Evolutionary conservation across 805 yeast genomes (phyloP).

Genomic region (Candida rishiriensis): DNA sequence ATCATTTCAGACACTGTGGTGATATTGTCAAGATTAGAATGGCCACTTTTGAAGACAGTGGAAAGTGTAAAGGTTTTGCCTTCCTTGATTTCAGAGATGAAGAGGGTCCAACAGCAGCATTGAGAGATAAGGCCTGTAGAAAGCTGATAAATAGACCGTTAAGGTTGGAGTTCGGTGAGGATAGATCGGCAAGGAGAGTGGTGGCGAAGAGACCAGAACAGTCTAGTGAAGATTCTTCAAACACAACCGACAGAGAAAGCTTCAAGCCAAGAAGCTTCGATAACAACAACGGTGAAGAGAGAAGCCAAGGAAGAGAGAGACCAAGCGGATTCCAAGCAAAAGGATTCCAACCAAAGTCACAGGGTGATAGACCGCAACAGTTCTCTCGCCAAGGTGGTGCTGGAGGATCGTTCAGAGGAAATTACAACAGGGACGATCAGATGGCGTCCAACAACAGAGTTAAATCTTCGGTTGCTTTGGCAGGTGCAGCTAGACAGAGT

Average conservation of each 20-base stretch:
- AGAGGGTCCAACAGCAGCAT: conserved; percentile 77
- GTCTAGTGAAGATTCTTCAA: conserved; percentile 2
- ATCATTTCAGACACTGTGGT: conserved; percentile 89
- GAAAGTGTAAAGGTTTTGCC: conserved; percentile 95
- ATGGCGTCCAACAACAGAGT: conserved; percentile 40
- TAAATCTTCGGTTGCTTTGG: conserved; percentile 80
- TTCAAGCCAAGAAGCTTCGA: background rate
- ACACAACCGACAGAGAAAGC: conserved; percentile 1
- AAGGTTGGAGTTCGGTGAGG: conserved; percentile 92
- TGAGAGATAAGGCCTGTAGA: conserved; percentile 64
- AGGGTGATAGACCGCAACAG: background rate
- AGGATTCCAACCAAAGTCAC: conserved; percentile 25
- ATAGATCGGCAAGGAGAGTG: conserved; percentile 53
- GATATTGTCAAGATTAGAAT: conserved; percentile 79
- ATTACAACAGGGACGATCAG: conserved; percentile 17
- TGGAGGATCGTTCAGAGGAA: background rate
- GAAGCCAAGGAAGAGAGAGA: conserved; percentile 16
- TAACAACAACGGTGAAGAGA: conserved; percentile 1
- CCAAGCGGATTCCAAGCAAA: conserved; percentile 24
- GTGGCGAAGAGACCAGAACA: conserved; percentile 5
- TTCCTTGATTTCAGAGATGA: conserved; percentile 82
- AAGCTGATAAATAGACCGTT: conserved; percentile 68
- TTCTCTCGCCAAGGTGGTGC: background rate
- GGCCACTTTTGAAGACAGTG: conserved; percentile 97
- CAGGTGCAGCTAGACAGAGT: conserved; percentile 82